phyloP scores from a whole-genome alignment of 352 stramenopile species.

The Globisporangium lucens region DNA sequence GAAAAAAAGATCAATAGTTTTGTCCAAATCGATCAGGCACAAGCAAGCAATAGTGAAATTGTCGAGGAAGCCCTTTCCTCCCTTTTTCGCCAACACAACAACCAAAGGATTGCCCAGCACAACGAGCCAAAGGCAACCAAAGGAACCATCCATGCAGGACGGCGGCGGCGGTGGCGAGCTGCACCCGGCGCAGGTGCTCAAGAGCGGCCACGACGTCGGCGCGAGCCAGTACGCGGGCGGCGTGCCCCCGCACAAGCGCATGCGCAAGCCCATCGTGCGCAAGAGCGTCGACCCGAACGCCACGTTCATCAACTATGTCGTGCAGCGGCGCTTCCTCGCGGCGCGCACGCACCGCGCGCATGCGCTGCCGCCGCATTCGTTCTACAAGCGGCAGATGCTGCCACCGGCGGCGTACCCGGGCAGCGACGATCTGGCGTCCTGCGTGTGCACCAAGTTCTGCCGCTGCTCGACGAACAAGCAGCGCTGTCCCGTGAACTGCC shows the following conservation, averaged over 20 bases:
- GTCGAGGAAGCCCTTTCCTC: not conserved
- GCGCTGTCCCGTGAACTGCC: slow-evolving; percentile 89
- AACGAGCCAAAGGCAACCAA: not conserved
- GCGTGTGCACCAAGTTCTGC: slow-evolving; percentile 86
- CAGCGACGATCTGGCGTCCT: slow-evolving; percentile 69
- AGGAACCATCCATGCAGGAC: slow-evolving; percentile 21
- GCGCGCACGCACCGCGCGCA: slow-evolving; percentile 44
- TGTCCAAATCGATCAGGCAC: not conserved
- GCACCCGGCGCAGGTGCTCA: slow-evolving; percentile 73
- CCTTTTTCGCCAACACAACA: not conserved
- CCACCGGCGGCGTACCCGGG: slow-evolving; percentile 58
- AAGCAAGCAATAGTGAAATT: not conserved
- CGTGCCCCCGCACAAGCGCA: slow-evolving; percentile 73
- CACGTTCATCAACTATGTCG: slow-evolving; percentile 83
- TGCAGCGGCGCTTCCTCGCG: slow-evolving; percentile 65
- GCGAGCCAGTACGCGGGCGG: slow-evolving; percentile 62
- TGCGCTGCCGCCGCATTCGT: slow-evolving; percentile 71
- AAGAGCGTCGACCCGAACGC: slow-evolving; percentile 86
- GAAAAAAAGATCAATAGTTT: no score
- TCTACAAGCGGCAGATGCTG: slow-evolving; percentile 84
- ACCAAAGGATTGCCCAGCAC: not conserved
- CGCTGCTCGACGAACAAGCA: slow-evolving; percentile 90
- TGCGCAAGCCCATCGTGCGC: slow-evolving; percentile 85
- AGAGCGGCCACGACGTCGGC: slow-evolving; percentile 74
- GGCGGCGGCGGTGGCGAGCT: slow-evolving; percentile 38